Conservation (phyloP, 1,284 basidiomycete species). For the Leucoagaricus sp. region DNA sequence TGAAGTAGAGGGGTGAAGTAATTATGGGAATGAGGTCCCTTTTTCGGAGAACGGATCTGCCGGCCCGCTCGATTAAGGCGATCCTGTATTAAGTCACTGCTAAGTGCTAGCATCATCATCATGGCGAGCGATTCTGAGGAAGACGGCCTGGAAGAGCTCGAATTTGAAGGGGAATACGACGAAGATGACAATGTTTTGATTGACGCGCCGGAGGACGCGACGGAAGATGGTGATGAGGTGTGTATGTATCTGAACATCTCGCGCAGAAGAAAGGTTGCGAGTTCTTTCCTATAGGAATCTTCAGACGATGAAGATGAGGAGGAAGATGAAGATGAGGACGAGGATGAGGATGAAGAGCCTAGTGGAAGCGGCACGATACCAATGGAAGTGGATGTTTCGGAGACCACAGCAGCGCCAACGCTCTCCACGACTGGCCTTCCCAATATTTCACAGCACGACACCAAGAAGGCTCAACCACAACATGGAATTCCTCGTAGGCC, state of each 20-base stretch:
- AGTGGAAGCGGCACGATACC: slow-evolving; percentile 11
- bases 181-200: slow-evolving; percentile 44
- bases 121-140: slow-evolving; percentile 63
- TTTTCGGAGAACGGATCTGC: slow-evolving; percentile 11
- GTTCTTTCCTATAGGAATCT: slow-evolving; percentile 27
- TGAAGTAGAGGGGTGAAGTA: slow-evolving; percentile 13
- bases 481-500: background rate
- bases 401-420: slow-evolving; percentile 16
- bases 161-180: slow-evolving; percentile 50
- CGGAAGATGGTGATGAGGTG: slow-evolving; percentile 66
- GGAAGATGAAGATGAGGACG: slow-evolving; percentile 41
- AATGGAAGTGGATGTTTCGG: slow-evolving; percentile 16
- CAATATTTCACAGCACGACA: slow-evolving; percentile 9
- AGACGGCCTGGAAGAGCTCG: slow-evolving; percentile 57
- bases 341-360: slow-evolving; percentile 34
- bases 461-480: background rate
- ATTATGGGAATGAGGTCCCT: slow-evolving; percentile 7
- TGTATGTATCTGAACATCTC: slow-evolving; percentile 26
- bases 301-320: slow-evolving; percentile 41
- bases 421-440: slow-evolving; percentile 6
- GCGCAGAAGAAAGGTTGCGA: background rate
- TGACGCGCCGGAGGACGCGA: slow-evolving; percentile 54
- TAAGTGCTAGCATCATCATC: slow-evolving; percentile 5
- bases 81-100: slow-evolving; percentile 15
- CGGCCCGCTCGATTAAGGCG: slow-evolving; percentile 17